Evolutionary conservation across 73 alveolate genomes (phyloP), one percentile per base, ranked within the genome.

Genomic region (Paramecium sexaurelia): DNA sequence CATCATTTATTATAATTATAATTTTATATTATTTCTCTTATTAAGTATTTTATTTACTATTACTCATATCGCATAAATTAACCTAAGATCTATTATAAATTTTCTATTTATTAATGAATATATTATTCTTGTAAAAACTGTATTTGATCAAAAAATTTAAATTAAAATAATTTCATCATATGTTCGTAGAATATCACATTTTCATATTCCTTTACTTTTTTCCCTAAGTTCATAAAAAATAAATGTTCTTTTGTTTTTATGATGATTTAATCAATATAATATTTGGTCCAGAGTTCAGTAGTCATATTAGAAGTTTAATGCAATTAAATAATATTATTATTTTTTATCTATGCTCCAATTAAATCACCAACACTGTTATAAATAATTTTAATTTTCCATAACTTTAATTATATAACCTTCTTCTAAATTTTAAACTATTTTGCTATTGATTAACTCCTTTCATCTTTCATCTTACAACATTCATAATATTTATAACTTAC

Each of bases 321-420:
- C 8, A 73, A 73, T 73, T 61, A 73, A 29, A 29, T 24, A 4
- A 24, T 39, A 37, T 73, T 73, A 10, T 3, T 20, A 19, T 33
- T 32, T 24, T 51, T 17, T 1, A 13, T 5, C 13, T 33, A 37
- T 2, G 29, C 55, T 20, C 35, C 6, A 29, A 73, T 17, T 33
- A 73, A 73, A 1, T 13, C n/a, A 73, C 39, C 8, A 73, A 39
- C 87, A 73, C 87, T 66, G n/a, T 73, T 66, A 73, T 73, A 61
- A 10, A 32, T 32, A 32, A 73, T 73, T 66, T 73, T 73, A 37
- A 33, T 73, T 37, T 66, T 73, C 5, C 26, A 61, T n/a, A 73
- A 73, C 35, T 73, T 73, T 22, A 73, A 37, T 24, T 73, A 37
- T 36, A 33, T 73, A 20, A 73, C 87, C 35, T 73, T 73, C 26